Conservation (phyloP, 1,284 basidiomycete genomes). For the Trametes versicolor region DNA sequence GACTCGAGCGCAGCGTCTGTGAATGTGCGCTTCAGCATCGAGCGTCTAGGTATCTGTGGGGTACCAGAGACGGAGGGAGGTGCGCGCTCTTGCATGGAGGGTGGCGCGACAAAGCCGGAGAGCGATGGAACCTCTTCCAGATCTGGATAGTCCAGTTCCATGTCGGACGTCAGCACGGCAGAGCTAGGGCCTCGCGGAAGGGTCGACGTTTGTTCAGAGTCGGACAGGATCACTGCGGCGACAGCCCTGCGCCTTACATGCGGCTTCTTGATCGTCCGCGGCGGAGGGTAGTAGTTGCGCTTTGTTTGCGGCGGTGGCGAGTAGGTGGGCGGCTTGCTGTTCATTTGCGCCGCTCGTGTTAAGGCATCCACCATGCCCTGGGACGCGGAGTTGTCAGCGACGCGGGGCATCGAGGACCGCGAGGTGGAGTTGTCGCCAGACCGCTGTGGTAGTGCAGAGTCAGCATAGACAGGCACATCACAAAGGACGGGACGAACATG, state of each 20-base stretch:
- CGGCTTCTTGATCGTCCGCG: not conserved
- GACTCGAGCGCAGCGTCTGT: not conserved
- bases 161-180: not conserved
- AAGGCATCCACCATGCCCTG: not conserved
- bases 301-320: too few relatives aligned
- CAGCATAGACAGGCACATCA: not conserved
- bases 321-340: too few relatives aligned
- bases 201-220: not conserved
- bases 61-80: not conserved
- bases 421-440: not conserved
- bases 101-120: not conserved
- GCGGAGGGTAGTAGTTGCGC: not conserved
- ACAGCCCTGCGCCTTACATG: not conserved
- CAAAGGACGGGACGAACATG: constrained; percentile 2
- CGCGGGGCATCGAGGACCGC: not conserved
- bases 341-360: not conserved
- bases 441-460: not conserved
- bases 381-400: not conserved
- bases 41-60: not conserved
- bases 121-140: not conserved
- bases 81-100: not conserved
- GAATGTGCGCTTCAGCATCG: constrained; percentile 2
- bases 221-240: not conserved
- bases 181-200: not conserved
- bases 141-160: not conserved